Percentiles rank a stretch among this genome's conserved stretches.
Evolutionary conservation across 2,329 filamentous ascomycete species (phyloP).

Genomic region (Pestalotiopsis fici): DNA sequence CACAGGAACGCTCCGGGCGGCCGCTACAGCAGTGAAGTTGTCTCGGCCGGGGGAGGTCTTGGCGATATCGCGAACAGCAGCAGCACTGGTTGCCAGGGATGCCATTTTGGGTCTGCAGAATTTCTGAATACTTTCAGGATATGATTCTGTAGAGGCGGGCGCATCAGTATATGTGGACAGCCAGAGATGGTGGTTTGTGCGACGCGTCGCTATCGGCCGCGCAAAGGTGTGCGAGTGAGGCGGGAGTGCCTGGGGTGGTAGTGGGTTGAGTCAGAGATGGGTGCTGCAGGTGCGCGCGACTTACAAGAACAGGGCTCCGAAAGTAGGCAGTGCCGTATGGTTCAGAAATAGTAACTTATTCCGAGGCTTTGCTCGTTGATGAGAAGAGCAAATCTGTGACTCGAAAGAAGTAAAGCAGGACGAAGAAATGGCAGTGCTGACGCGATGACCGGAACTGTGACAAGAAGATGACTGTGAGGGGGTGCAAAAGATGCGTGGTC

Average conservation of each 20-base stretch:
- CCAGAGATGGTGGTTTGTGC: constrained; percentile 10
- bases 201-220: constrained; percentile 18
- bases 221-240: constrained; percentile 1
- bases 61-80: constrained; percentile 68
- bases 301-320: constrained; percentile 27
- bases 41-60: constrained; percentile 63
- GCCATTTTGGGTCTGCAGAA: constrained; percentile 55
- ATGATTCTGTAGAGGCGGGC: not conserved
- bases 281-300: constrained; percentile 1
- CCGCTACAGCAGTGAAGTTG: constrained; percentile 74
- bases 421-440: constrained; percentile 47
- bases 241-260: not conserved
- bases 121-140: not conserved
- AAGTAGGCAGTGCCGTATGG: constrained; percentile 24
- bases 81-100: constrained; percentile 62
- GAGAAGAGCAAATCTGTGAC: constrained; percentile 21
- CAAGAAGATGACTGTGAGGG: constrained; percentile 51
- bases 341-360: constrained; percentile 20
- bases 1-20: constrained; percentile 61
- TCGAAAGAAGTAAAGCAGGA: constrained; percentile 30
- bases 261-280: constrained; percentile 11
- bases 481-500: constrained; percentile 43
- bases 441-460: constrained; percentile 63
- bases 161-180: not conserved
- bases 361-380: constrained; percentile 22